Evolutionary conservation across 2,329 filamentous ascomycete species (phyloP), one percentile per base, ranked within the genome.

Genomic region (Phyllosticta citribraziliensis): DNA sequence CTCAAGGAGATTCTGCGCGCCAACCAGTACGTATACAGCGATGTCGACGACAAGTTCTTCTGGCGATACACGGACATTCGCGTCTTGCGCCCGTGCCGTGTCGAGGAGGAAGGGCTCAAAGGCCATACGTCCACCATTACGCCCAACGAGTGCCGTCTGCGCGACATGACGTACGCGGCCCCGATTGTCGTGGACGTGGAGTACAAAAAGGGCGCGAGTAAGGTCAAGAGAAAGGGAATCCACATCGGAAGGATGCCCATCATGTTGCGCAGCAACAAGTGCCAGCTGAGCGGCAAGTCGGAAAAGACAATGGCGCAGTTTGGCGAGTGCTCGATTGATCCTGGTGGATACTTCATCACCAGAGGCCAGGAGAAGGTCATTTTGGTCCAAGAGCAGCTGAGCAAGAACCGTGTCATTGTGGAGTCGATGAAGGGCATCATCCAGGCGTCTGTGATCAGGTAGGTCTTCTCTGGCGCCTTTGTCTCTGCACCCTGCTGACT

Each of bases 351-450:
- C 74, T 99, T 99, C 70, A 94, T 99, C 69, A 91, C 97, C 66
- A 91, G 93, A 68, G 94, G 94, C 55, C 97, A 95, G 20, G 94
- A 99, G 74, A 99, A 99, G 79, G 94, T 99, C 67, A 99, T 99
- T 70, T 79, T 99, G 52, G 95, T 99, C 14, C 94, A 99, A 74
- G 95, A 99, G 72, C 94, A 99, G 76, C 79, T 99, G 71, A 99
- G 94, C 82, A 99, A 99, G 82, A 99, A 99, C 75, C 86, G 94
- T 78, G 89, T 99, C 69, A 97, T 99, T 72, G 93, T 99, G 17
- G 95, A 99, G 75, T 87, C 90, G 60, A 96, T 96, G 77, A 97
- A 97, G 75, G 89, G 89, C 63, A 86, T 96, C 65, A 93, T 97
- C 61, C 90, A 93, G 67, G 94, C 95, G 47, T 97, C 94, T 1